phyloP scores from a whole-genome alignment of 352 stramenopile genomes.

The Phytophthora macrochlamydospora region DNA sequence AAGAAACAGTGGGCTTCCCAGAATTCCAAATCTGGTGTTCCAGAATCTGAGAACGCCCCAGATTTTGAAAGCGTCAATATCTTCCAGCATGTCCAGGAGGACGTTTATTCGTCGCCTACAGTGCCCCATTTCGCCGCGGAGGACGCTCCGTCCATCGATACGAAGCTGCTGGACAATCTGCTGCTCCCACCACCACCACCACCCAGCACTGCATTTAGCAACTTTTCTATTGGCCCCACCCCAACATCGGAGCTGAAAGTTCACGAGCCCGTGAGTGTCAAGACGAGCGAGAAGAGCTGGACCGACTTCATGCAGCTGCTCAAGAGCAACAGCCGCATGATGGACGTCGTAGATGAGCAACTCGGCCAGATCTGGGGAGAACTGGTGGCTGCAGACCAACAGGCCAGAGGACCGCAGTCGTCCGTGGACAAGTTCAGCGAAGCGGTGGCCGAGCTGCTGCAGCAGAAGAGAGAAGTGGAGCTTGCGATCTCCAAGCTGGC shows the following conservation, averaged over 20 bases:
- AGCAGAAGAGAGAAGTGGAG: conserved; percentile 51
- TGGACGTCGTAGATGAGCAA: conserved; percentile 35
- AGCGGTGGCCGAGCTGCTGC: conserved; percentile 38
- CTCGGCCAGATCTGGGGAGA: conserved; percentile 31
- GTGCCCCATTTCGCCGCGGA: conserved; percentile 1
- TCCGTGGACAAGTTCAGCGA: conserved; percentile 33
- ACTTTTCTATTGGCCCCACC: conserved; percentile 30
- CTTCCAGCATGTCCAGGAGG: conserved; percentile 9
- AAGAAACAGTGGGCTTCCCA: conserved; percentile 34
- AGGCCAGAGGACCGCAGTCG: conserved; percentile 14
- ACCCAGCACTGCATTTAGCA: conserved; percentile 22
- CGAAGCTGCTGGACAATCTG: conserved; percentile 13
- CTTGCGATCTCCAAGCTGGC: conserved; percentile 37
- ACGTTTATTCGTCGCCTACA: conserved; percentile 16
- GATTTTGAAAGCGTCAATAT: conserved; percentile 14
- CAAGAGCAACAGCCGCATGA: conserved; percentile 30
- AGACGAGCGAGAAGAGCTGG: conserved; percentile 37
- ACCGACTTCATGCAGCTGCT: conserved; percentile 43
- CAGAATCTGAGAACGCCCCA: conserved; percentile 6
- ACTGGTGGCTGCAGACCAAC: conserved; percentile 20
- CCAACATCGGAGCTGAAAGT: conserved; percentile 26
- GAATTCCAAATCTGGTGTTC: conserved; percentile 6
- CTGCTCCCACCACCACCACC: conserved; percentile 3
- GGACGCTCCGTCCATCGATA: conserved; percentile 28
- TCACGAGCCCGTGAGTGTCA: conserved; percentile 20